Conservation (phyloP, 148 eudicot species). For the Nyssa sinensis region DNA sequence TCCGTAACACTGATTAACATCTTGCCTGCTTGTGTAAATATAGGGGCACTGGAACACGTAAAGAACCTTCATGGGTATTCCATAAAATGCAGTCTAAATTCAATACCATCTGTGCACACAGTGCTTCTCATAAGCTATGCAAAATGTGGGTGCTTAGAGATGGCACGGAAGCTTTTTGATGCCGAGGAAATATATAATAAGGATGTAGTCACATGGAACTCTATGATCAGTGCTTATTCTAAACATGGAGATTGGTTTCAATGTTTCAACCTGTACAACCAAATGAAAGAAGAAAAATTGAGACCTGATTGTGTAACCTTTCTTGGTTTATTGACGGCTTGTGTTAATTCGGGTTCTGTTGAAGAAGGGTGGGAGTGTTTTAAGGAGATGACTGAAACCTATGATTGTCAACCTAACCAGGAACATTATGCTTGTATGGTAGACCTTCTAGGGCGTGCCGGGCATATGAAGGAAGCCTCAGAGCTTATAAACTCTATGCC, state of each 20-base stretch:
- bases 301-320: constrained; percentile 34
- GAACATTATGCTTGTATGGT: constrained; percentile 45
- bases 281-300: constrained; percentile 23
- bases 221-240: constrained; percentile 38
- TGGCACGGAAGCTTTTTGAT: constrained; percentile 36
- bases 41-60: constrained; percentile 31
- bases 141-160: constrained; percentile 41
- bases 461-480: constrained; percentile 29
- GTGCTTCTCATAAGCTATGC: constrained; percentile 36
- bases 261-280: constrained; percentile 29
- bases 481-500: constrained; percentile 35
- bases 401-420: constrained; percentile 27
- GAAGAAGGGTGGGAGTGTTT: constrained; percentile 25
- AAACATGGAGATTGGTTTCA: constrained; percentile 34
- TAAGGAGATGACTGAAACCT: constrained; percentile 32
- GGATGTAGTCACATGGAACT: constrained; percentile 37
- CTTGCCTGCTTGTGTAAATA: constrained; percentile 39
- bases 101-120: constrained; percentile 23
- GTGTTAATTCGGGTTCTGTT: constrained; percentile 38
- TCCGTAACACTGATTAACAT: constrained; percentile 22
- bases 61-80: constrained; percentile 34
- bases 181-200: constrained; percentile 22
- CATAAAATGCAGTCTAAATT: constrained; percentile 26
- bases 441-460: constrained; percentile 38
- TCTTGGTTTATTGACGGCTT: constrained; percentile 36